Base-by-base conservation (phyloP, 306 rosid species). In the Casuarina cunninghamiana region DNA sequence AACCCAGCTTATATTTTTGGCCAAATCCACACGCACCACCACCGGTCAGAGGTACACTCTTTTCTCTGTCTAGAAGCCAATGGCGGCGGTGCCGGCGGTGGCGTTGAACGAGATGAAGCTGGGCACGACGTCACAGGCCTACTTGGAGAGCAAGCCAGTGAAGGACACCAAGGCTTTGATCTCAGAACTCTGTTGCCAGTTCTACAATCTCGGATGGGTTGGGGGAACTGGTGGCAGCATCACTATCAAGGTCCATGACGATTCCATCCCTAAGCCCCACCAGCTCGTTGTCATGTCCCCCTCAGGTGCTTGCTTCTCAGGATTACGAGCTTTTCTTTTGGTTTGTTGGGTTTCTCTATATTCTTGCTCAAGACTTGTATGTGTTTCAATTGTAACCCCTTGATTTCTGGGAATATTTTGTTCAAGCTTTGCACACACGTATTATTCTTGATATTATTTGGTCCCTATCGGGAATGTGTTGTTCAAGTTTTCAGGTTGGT, bases 161-260 rank as follows among this genome's bases (percentile, higher is more conserved):
- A 86, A 76, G 70, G 98, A 95, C 42, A 91, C 98, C 0, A 88
- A 75, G 84, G 85, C 61, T 80, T 86, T 92, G 71, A 80, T 88
- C 78, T 86, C 97, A 5, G 97, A 95, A 45, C 95, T 95, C 0
- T 90, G 98, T 87, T 93, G 97, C 77, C 93, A 89, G 48, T 95
- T 95, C 86, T 95, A 92, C 85, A 82, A 44, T 60, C 93, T 91
- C 13, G 97, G 97, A 77, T 94, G 98, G 98, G 97, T 94, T 0
- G 88, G 97, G 0, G 98, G 97, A 10, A 89, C 98, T 0, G 97
- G 98, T 69, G 98, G 98, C 6, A 93, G 97, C 84, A 89, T 95
- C 90, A 83, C 91, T 63, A 81, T 95, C 77, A 95, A 83, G 77
- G 98, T 86, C 77, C 93, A 89, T n/a, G 97, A 92, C 73, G 91